These are phyloP conservation scores for Colletotrichum kahawae DNA, from an alignment of 2,329 filamentous ascomycete species.

Conservation along the genomic window DNA sequence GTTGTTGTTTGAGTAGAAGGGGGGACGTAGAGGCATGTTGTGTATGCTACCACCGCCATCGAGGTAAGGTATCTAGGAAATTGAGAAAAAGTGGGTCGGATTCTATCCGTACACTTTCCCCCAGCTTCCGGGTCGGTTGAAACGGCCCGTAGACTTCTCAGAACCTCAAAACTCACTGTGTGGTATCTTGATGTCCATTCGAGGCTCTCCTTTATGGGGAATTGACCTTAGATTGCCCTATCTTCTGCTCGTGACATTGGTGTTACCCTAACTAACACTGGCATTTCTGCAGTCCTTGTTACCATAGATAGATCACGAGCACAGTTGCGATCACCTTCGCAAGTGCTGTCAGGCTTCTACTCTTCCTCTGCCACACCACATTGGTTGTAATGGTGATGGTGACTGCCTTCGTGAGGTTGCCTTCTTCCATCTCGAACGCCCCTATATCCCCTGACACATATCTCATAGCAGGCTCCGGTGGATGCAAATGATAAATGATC, in stretches of 20 bases:
- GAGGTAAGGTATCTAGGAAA: background rate
- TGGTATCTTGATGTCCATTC: rapidly evolving
- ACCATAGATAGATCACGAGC: too few relatives aligned
- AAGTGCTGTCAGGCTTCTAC: too few relatives aligned
- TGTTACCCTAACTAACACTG: too few relatives aligned
- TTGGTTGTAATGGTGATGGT: too few relatives aligned
- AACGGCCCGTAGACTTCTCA: background rate
- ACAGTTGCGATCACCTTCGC: too few relatives aligned
- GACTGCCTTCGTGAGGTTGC: too few relatives aligned
- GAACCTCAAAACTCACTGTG: background rate
- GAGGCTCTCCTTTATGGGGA: rapidly evolving
- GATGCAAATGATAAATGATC: too few relatives aligned
- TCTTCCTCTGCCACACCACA: too few relatives aligned
- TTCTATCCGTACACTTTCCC: background rate
- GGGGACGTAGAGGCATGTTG: background rate
- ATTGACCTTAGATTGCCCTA: background rate
- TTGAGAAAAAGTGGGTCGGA: background rate
- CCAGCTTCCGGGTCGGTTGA: background rate
- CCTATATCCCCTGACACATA: too few relatives aligned
- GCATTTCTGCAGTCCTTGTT: too few relatives aligned
- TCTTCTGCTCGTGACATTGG: background rate
- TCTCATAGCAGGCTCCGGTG: too few relatives aligned
- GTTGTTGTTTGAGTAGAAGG: background rate
- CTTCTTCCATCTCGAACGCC: too few relatives aligned
- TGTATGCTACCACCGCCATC: background rate